Conservation (phyloP, 2,329 filamentous ascomycete genomes). For the Talaromyces rugulosus region DNA sequence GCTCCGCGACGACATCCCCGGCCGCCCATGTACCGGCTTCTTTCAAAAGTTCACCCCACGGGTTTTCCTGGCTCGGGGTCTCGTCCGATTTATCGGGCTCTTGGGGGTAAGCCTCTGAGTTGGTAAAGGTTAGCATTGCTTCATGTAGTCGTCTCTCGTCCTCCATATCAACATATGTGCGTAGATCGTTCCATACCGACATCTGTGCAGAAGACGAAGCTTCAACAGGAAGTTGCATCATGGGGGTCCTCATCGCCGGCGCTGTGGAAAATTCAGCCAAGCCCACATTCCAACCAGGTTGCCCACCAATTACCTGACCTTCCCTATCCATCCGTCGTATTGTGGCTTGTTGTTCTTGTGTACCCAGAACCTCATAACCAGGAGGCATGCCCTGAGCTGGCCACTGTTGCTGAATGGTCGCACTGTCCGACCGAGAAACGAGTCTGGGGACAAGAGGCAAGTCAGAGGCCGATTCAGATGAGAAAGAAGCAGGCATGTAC, state of each 20-base stretch:
- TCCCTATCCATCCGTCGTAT: not conserved
- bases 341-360: not conserved
- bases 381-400: not conserved
- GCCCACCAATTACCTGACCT: not conserved
- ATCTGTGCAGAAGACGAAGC: not conserved
- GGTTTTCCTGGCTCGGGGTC: not conserved
- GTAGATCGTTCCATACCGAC: not conserved
- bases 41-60: not conserved
- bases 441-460: not conserved
- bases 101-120: not conserved
- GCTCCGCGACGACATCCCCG: not conserved
- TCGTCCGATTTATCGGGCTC: not conserved
- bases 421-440: not conserved
- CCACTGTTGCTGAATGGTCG: not conserved
- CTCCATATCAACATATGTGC: not conserved
- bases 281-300: not conserved
- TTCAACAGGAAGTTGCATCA: not conserved
- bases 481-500: not conserved
- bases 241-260: not conserved
- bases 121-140: not conserved
- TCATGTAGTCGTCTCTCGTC: not conserved
- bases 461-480: not conserved
- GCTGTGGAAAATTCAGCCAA: not conserved
- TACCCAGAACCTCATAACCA: not conserved
- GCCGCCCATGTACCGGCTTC: not conserved